Percentiles rank a stretch among this genome's conserved stretches.
These are phyloP conservation scores for Podosphaera fusca DNA, from an alignment of 2,329 filamentous ascomycete species.

Conservation along the genomic window DNA sequence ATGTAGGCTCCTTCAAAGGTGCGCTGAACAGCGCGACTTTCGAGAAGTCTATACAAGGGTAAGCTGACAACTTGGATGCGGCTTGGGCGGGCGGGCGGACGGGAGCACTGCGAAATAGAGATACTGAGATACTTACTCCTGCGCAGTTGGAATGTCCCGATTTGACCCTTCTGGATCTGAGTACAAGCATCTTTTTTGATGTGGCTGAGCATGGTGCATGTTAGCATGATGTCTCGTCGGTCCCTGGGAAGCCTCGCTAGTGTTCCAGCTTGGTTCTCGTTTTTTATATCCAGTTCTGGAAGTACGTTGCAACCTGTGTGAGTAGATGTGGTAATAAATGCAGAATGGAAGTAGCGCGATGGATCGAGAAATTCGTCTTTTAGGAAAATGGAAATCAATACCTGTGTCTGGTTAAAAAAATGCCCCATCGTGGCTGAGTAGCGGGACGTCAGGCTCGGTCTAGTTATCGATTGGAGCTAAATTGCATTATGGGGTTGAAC, in stretches of 20 bases:
- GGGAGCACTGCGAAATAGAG: background rate
- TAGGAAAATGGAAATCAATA: background rate
- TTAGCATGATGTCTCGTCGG: no score
- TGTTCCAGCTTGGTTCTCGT: no score
- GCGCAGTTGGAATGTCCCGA: no score
- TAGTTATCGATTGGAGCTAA: background rate
- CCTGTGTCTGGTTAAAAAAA: background rate
- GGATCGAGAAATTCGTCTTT: no score
- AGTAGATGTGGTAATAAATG: no score
- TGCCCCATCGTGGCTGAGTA: background rate
- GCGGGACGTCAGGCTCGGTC: background rate
- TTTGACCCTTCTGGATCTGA: no score
- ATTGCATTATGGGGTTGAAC: background rate
- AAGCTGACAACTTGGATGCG: background rate
- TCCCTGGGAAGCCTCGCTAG: no score
- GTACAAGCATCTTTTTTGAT: no score
- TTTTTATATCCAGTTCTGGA: no score
- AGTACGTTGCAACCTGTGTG: no score
- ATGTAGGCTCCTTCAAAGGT: slow-evolving; percentile 97
- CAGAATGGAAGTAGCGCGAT: background rate
- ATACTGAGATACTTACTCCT: background rate
- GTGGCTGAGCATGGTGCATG: no score
- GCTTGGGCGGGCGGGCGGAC: background rate
- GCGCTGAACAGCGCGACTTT: slow-evolving; percentile 80
- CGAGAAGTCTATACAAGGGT: slow-evolving; percentile 37